A percentile compares a stretch with the other conserved stretches of the same genome.
These are phyloP conservation scores for Blastobotrys elegans DNA, from an alignment of 1,139 yeast genomes.

Conservation along the genomic window DNA sequence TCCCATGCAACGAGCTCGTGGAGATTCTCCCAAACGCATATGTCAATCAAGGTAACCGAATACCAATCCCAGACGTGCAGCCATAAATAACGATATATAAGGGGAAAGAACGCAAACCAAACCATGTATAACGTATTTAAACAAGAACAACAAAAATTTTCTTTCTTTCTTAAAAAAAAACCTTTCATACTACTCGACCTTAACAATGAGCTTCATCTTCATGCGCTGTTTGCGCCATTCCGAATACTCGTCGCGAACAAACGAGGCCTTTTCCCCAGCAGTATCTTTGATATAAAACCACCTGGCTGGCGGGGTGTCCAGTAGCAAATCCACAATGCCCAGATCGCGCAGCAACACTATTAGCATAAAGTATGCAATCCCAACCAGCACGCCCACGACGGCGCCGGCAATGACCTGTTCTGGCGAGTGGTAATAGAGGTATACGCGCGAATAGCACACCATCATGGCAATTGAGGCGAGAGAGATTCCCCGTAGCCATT, in stretches of 20 bases:
- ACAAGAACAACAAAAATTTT: neutral
- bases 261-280: conserved; percentile 31
- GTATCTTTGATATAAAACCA: conserved; percentile 37
- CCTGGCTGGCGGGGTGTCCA: conserved; percentile 32
- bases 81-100: conserved; percentile 13
- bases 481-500: conserved; percentile 26
- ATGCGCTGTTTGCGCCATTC: conserved; percentile 31
- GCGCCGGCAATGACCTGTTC: conserved; percentile 74
- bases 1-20: conserved; percentile 76
- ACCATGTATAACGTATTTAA: too few species aligned
- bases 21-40: conserved; percentile 88
- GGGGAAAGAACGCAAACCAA: too few species aligned
- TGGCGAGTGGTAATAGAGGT: conserved; percentile 68
- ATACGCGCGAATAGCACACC: conserved; percentile 73
- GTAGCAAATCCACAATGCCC: conserved; percentile 35
- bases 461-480: conserved; percentile 35
- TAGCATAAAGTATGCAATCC: conserved; percentile 52
- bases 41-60: conserved; percentile 62
- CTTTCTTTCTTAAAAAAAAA: too few species aligned
- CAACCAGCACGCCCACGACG: conserved; percentile 55
- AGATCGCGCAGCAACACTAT: conserved; percentile 40
- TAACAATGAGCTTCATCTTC: conserved; percentile 29
- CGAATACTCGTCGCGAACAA: conserved; percentile 32
- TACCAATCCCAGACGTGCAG: conserved; percentile 36
- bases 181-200: conserved; percentile 27